Conservation (phyloP, 257 asterid genomes). For the Solanum virginianum region DNA sequence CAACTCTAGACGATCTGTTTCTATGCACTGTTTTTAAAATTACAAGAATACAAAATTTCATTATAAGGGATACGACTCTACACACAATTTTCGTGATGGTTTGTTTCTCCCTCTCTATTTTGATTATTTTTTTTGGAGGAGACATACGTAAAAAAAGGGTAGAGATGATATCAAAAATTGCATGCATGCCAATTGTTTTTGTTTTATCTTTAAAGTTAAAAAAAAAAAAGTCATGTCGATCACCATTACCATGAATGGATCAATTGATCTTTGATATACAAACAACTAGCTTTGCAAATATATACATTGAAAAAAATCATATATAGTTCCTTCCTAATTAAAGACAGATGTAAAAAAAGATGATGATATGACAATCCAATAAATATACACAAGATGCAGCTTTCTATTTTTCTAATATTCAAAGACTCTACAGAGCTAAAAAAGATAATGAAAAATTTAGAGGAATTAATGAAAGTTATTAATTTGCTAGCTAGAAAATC, state of each 20-base stretch:
- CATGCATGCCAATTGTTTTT: slow-evolving; percentile 53
- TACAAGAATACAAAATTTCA: too few relatives aligned
- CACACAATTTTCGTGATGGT: too few relatives aligned
- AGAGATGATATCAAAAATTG: background rate
- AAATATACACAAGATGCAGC: background rate
- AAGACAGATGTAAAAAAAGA: background rate
- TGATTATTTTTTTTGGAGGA: too few relatives aligned
- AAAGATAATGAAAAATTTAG: background rate
- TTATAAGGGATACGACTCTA: too few relatives aligned
- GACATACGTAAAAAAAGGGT: too few relatives aligned
- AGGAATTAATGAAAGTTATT: background rate
- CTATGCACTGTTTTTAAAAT: too few relatives aligned
- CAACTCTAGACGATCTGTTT: too few relatives aligned
- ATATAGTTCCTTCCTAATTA: background rate
- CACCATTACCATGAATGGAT: background rate
- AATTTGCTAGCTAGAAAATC: too few relatives aligned
- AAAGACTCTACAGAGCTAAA: background rate
- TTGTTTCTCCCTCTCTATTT: background rate
- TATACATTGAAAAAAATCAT: background rate
- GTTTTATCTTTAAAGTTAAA: background rate
- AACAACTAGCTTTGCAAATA: background rate
- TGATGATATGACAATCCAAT: background rate
- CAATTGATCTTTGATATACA: background rate
- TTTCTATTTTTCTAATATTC: background rate
- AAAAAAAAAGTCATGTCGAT: background rate